Evolutionary conservation across 2,329 filamentous ascomycete species (phyloP).

Genomic region (Neopestalotiopsis sp.): DNA sequence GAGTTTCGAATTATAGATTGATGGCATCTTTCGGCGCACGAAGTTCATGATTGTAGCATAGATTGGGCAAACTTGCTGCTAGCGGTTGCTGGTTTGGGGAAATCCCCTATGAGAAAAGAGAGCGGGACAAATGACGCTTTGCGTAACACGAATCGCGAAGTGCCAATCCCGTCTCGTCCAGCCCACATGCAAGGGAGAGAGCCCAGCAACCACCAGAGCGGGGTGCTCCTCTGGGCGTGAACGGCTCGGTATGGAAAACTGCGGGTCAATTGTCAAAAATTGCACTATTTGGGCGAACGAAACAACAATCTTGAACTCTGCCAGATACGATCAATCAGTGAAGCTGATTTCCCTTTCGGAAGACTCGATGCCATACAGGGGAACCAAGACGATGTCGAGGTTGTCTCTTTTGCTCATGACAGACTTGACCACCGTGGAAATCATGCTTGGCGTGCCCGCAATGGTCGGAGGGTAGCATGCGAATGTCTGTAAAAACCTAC

Average conservation of each 20-base stretch:
- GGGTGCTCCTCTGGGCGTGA: conserved; percentile 4
- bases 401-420: too few relatives aligned
- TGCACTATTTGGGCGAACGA: not conserved
- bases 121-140: not conserved
- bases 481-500: not conserved
- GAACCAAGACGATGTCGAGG: too few relatives aligned
- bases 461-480: too few relatives aligned
- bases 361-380: too few relatives aligned
- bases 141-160: not conserved
- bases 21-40: not conserved
- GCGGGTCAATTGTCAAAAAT: conserved; percentile 25
- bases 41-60: not conserved
- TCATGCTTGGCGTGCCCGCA: too few relatives aligned
- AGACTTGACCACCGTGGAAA: too few relatives aligned
- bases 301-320: too few relatives aligned
- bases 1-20: not conserved
- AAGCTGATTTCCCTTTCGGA: too few relatives aligned
- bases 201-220: not conserved
- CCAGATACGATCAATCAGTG: too few relatives aligned
- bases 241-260: conserved; percentile 27
- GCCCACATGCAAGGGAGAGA: not conserved
- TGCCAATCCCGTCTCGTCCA: not conserved
- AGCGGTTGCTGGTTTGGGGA: not conserved
- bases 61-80: not conserved
- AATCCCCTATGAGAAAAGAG: not conserved